These are phyloP conservation scores for Chloranthus sessilifolius DNA, from an alignment of 164 flowering plant genomes.

Conservation along the genomic window DNA sequence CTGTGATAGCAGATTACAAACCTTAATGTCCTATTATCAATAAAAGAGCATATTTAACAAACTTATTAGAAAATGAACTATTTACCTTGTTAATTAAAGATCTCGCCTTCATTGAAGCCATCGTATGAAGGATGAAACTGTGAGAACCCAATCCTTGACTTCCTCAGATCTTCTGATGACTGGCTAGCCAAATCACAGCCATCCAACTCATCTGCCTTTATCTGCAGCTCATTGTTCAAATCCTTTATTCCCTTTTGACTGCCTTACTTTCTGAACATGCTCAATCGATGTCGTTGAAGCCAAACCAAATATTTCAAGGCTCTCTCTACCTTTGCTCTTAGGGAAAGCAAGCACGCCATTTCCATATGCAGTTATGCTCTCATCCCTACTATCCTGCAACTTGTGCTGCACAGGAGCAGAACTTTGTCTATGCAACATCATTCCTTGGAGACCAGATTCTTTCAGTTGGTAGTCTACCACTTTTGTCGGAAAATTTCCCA, in stretches of 20 bases:
- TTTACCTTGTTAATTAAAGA: too few species aligned
- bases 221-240: constrained; percentile 70
- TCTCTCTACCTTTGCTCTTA: constrained; percentile 23
- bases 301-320: constrained; percentile 25
- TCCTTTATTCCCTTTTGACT: constrained; percentile 73
- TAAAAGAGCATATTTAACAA: too few species aligned
- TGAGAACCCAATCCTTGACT: constrained; percentile 82
- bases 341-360: constrained; percentile 19
- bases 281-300: constrained; percentile 25
- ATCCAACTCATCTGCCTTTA: constrained; percentile 91
- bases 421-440: constrained; percentile 42
- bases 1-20: too few species aligned
- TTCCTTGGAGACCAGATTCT: constrained; percentile 21
- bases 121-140: constrained; percentile 61
- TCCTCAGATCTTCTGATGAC: constrained; percentile 78
- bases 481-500: constrained; percentile 19
- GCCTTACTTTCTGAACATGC: constrained; percentile 59
- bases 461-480: constrained; percentile 27
- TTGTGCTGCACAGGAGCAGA: constrained; percentile 34
- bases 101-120: constrained; percentile 66
- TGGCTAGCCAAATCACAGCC: constrained; percentile 68
- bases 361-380: constrained; percentile 16
- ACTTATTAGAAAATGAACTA: too few species aligned
- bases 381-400: constrained; percentile 30
- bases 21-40: too few species aligned